Percentiles rank a stretch among this genome's conserved stretches.
Evolutionary conservation across 176 grass and related monocot species (phyloP).

Genomic region (Aegilops tauschii): DNA sequence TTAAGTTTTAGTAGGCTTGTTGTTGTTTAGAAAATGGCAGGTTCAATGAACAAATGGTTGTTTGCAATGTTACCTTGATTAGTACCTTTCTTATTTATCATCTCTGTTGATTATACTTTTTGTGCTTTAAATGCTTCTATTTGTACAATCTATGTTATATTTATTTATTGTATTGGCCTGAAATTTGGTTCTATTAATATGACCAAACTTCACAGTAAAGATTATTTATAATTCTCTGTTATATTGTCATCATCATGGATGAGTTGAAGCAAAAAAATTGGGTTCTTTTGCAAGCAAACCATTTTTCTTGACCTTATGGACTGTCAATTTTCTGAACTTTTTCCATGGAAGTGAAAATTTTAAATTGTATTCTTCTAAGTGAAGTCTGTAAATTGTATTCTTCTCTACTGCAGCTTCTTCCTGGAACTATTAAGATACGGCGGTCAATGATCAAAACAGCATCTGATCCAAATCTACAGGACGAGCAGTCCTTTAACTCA

Average conservation of each 20-base stretch:
- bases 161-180: neutral
- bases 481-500: constrained; percentile 41
- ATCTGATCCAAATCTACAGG: constrained; percentile 23
- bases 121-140: neutral
- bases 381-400: neutral
- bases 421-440: constrained; percentile 35
- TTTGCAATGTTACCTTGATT: neutral
- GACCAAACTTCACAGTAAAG: neutral
- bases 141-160: neutral
- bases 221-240: neutral
- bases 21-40: neutral
- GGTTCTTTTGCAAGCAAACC: neutral
- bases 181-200: neutral
- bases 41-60: neutral
- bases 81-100: neutral
- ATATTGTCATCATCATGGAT: neutral
- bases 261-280: neutral
- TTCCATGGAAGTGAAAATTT: neutral
- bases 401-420: constrained; percentile 48
- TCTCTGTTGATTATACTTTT: neutral
- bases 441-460: constrained; percentile 59
- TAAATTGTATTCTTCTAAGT: neutral
- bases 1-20: neutral
- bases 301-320: neutral
- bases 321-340: neutral